Evolutionary conservation across 2,329 filamentous ascomycete species (phyloP).

Genomic region (Botryotinia calthae): DNA sequence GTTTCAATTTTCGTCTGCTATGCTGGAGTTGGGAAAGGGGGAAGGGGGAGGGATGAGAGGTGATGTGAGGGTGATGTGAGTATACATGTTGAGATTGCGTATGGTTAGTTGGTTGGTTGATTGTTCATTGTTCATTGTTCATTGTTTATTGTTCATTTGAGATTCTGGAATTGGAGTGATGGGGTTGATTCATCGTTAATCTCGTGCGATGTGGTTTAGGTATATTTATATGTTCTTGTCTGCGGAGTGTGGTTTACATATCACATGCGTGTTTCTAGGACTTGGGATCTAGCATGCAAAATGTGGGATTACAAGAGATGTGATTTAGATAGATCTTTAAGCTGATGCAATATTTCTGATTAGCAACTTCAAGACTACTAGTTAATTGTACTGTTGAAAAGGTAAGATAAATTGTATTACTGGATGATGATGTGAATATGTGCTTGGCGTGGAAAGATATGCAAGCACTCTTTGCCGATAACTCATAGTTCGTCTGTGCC

Average conservation of each 20-base stretch:
- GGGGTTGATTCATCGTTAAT: neutral
- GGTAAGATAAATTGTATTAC: neutral
- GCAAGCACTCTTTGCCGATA: neutral
- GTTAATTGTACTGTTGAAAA: neutral
- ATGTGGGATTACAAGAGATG: neutral
- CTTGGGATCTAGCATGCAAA: neutral
- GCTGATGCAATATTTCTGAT: neutral
- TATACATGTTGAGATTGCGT: neutral
- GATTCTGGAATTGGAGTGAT: neutral
- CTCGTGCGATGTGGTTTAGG: neutral
- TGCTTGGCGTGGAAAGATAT: neutral
- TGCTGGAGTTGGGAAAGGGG: neutral
- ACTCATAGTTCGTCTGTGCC: fast-evolving
- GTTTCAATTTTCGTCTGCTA: neutral
- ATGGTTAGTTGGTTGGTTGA: neutral
- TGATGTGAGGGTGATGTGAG: too few species aligned
- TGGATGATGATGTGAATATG: neutral
- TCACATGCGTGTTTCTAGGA: neutral
- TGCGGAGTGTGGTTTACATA: neutral
- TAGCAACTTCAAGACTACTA: neutral
- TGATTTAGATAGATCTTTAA: neutral
- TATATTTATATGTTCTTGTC: neutral
- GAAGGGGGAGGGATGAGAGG: too few species aligned
- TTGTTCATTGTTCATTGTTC: fast-evolving
- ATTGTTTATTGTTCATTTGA: fast-evolving